Evolutionary conservation across 371 early-diverging fungal species (phyloP).

Genomic region (Syncephalastrum monosporum): DNA sequence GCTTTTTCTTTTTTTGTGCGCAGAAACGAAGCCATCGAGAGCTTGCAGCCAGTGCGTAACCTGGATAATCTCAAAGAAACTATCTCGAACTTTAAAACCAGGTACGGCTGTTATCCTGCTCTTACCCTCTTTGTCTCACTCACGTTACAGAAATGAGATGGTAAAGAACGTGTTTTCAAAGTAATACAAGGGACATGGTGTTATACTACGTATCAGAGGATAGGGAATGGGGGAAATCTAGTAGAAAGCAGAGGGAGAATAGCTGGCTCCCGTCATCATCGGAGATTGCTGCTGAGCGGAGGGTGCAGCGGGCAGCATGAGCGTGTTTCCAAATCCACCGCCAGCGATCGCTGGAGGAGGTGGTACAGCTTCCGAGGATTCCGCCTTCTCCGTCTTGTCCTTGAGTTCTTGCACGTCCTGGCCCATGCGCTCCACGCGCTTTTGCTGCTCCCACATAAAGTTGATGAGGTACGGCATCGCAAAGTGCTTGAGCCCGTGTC

Average conservation of each 20-base stretch:
- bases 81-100: slow-evolving; percentile 28
- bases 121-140: slow-evolving; percentile 2
- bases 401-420: slow-evolving; percentile 28
- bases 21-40: slow-evolving; percentile 35
- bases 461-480: slow-evolving; percentile 97
- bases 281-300: slow-evolving; percentile 36
- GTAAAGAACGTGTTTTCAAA: slow-evolving; percentile 16
- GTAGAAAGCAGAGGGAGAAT: too few relatives aligned
- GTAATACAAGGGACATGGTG: too few relatives aligned
- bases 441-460: slow-evolving; percentile 75
- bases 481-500: slow-evolving; percentile 83
- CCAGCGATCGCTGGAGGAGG: slow-evolving; percentile 23
- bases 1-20: background rate
- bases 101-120: slow-evolving; percentile 13
- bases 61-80: slow-evolving; percentile 33
- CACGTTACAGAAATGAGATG: slow-evolving; percentile 13
- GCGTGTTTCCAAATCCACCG: slow-evolving; percentile 63
- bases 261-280: slow-evolving; percentile 8
- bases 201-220: too few relatives aligned
- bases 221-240: too few relatives aligned
- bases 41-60: slow-evolving; percentile 27
- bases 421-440: slow-evolving; percentile 49
- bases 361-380: slow-evolving; percentile 18
- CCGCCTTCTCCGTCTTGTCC: slow-evolving; percentile 13
- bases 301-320: slow-evolving; percentile 57